Percentiles rank a stretch among this genome's conserved stretches.
These are phyloP conservation scores for Ulota crispa DNA, from an alignment of 225 moss, liverwort and hornwort genomes.

Conservation along the genomic window DNA sequence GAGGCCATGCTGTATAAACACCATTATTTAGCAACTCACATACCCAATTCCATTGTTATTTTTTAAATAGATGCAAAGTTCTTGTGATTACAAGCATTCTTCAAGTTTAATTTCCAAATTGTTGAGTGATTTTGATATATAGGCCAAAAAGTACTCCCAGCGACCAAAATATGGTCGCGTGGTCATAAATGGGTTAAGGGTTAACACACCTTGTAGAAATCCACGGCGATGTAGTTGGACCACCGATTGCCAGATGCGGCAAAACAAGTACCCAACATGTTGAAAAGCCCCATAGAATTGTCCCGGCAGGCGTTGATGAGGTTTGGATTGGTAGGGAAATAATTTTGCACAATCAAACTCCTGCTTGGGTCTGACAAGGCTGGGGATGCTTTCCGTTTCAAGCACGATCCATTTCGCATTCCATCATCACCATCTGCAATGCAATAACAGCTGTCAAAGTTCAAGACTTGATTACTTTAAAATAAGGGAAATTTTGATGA, in stretches of 20 bases:
- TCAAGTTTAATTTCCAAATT: no score
- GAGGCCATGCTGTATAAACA: no score
- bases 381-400: slow-evolving; percentile 53
- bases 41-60: no score
- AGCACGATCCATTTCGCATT: slow-evolving; percentile 38
- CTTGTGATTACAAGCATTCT: no score
- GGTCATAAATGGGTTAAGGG: no score
- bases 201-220: slow-evolving; percentile 73
- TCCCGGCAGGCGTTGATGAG: slow-evolving; percentile 45
- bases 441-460: background rate
- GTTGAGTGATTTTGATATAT: no score
- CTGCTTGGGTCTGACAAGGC: slow-evolving; percentile 43
- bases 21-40: no score
- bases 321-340: slow-evolving; percentile 68
- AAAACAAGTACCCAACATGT: slow-evolving; percentile 58
- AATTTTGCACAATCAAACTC: slow-evolving; percentile 72
- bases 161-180: no score
- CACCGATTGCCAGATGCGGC: slow-evolving; percentile 67
- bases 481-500: no score
- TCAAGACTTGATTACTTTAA: no score
- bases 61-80: no score
- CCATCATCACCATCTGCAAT: slow-evolving; percentile 59
- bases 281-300: slow-evolving; percentile 48
- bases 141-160: no score
- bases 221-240: slow-evolving; percentile 79